Conservation (phyloP, 1,139 yeast species). For the Sugiyamaella sp. region DNA sequence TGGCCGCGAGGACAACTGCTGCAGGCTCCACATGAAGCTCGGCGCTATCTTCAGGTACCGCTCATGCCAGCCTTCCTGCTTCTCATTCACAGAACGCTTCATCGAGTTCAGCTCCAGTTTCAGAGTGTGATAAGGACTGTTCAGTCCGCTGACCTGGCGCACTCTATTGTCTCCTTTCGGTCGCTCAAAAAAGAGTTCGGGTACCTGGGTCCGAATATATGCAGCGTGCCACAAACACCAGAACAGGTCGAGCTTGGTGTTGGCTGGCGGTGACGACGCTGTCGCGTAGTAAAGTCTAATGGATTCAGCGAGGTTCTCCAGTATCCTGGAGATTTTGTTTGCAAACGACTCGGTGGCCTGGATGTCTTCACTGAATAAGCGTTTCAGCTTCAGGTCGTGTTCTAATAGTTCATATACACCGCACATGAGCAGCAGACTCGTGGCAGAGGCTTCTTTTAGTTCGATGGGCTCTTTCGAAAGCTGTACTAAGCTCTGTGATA, state of each 20-base stretch:
- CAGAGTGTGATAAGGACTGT: constrained; percentile 8
- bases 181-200: constrained; percentile 9
- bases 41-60: constrained; percentile 13
- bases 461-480: constrained; percentile 9
- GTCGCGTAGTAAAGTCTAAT: not conserved
- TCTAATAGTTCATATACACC: constrained; percentile 20
- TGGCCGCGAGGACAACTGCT: constrained; percentile 12
- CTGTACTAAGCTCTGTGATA: constrained; percentile 3
- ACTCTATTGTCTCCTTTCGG: not conserved
- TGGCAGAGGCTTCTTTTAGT: constrained; percentile 13
- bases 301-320: constrained; percentile 15
- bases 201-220: constrained; percentile 10
- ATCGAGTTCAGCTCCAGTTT: constrained; percentile 6
- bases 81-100: constrained; percentile 8
- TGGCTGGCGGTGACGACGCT: not conserved
- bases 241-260: constrained; percentile 13
- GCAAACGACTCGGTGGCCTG: constrained; percentile 1
- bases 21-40: constrained; percentile 18
- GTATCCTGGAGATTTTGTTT: constrained; percentile 6
- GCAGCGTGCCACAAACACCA: constrained; percentile 22
- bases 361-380: not conserved
- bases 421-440: constrained; percentile 18
- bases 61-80: constrained; percentile 11
- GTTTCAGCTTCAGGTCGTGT: constrained; percentile 5
- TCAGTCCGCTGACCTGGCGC: not conserved